Evolutionary conservation across 306 rosid genomes (phyloP).

Genomic region (Quercus glauca): DNA sequence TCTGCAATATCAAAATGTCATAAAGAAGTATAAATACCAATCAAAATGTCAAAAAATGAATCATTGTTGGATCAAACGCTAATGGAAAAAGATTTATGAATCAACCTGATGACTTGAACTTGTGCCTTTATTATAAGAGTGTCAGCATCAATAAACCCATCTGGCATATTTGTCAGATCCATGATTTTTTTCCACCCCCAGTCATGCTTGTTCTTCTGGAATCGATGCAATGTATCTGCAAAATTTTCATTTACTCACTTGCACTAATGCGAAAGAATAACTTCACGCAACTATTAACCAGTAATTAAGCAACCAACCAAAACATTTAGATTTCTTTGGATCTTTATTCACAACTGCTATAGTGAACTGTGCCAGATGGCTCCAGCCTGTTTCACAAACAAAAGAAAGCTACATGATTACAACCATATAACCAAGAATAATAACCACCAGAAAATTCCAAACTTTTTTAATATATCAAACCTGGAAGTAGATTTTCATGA

Average conservation of each 20-base stretch:
- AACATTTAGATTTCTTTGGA: slow-evolving; percentile 87
- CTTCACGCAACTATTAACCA: slow-evolving; percentile 9
- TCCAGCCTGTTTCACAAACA: slow-evolving; percentile 68
- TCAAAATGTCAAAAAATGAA: background rate
- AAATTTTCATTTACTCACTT: slow-evolving; percentile 23
- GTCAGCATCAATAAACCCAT: slow-evolving; percentile 92
- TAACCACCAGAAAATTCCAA: slow-evolving; percentile 2
- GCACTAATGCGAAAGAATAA: background rate
- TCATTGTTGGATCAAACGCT: background rate
- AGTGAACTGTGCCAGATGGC: slow-evolving; percentile 96
- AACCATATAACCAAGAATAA: slow-evolving; percentile 11
- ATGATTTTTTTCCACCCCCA: slow-evolving; percentile 99
- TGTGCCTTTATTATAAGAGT: slow-evolving; percentile 94
- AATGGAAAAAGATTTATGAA: background rate
- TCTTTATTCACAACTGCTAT: slow-evolving; percentile 97
- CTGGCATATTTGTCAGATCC: slow-evolving; percentile 93
- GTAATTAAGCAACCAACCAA: slow-evolving; percentile 58
- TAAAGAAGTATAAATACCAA: background rate
- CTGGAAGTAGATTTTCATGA: slow-evolving; percentile 99
- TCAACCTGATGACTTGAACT: slow-evolving; percentile 96
- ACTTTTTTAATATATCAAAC: slow-evolving; percentile 31
- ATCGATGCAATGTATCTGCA: slow-evolving; percentile 94
- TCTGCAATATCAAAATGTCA: background rate
- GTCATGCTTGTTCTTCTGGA: slow-evolving; percentile 99
- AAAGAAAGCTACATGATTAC: slow-evolving; percentile 4